Base-by-base conservation (phyloP, 768 basidiomycete species). In the Xerocomus spinulosus region DNA sequence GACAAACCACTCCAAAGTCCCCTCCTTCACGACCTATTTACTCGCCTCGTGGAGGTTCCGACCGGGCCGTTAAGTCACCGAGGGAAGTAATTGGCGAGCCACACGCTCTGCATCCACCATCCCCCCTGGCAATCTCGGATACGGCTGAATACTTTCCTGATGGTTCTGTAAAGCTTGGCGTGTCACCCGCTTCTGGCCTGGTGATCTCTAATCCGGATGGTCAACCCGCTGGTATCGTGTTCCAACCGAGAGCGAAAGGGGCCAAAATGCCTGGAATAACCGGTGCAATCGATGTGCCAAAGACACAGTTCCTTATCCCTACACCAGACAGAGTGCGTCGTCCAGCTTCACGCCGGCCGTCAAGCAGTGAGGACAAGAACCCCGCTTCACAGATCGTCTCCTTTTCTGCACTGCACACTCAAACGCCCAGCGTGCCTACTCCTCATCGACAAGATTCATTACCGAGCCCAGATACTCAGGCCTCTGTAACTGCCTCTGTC, bases 131-230 rank as follows among this genome's bases (percentile, higher is more conserved):
- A n/a, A 72, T 80, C 45, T 71, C 83, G 1, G 87, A 89, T 29
- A 79, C 78, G 37, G 79, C 82, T 24, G 92, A 93, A 52, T 79
- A 78, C 58, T 78, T 80, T 52, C 60, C 70, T n/a, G 78, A 80
- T 4, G 77, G 83, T 5, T 81, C 82, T n/a, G 72, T 79, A 23
- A 82, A 81, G 52, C 74, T 91, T 6, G 88, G 88, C 3, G 72
- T 79, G 3, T 84, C 88, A 0, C 83, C 87, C 4, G 85, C 87
- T 5, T 88, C 90, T 10, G 94, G 94, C 0, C 76, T 95, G 7
- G 78, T 97, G 42, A 87, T 98, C 30, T 89, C 94, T 56, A 90
- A 85, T 59, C 91, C 92, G 2, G 92, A 95, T 64, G 95, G 95
- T 0, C 83, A 92, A 56, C 89, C 92, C 3, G 79, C 90, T n/a